phyloP scores from a whole-genome alignment of 306 rosid species.

The Prosopis cineraria region DNA sequence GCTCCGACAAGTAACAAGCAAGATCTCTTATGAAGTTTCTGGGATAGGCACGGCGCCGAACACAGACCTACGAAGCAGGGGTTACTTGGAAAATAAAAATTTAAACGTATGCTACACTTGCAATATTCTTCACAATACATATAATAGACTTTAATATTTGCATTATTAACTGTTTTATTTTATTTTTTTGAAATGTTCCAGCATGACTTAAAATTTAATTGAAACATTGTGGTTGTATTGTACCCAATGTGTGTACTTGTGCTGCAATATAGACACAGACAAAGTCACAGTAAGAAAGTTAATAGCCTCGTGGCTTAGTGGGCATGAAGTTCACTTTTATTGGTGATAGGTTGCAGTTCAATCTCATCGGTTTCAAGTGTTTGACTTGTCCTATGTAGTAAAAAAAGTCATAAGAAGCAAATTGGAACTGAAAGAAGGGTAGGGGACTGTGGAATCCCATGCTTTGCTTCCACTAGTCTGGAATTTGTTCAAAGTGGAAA shows the following conservation, averaged over 20 bases:
- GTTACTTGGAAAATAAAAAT: too few relatives aligned
- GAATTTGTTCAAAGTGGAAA: slow-evolving; percentile 32
- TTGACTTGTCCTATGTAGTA: too few relatives aligned
- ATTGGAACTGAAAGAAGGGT: neutral
- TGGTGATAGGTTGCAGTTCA: too few relatives aligned
- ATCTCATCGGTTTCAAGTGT: too few relatives aligned
- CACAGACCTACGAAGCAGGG: neutral
- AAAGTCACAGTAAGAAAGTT: neutral
- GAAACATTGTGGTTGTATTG: too few relatives aligned
- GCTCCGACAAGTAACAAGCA: too few relatives aligned
- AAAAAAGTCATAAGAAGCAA: neutral
- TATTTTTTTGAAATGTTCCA: neutral
- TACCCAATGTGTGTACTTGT: neutral
- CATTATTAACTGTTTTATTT: neutral
- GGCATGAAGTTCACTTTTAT: too few relatives aligned
- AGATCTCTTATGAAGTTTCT: too few relatives aligned
- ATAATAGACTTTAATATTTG: neutral
- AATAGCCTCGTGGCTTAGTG: too few relatives aligned
- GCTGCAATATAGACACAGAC: neutral
- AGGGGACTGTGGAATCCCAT: neutral
- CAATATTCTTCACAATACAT: too few relatives aligned
- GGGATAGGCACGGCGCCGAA: neutral
- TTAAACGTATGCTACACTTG: too few relatives aligned
- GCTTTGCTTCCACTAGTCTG: slow-evolving; percentile 19
- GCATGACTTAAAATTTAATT: too few relatives aligned